phyloP scores from a whole-genome alignment of 441 rosid genomes.

The Erysimum pusillum region DNA sequence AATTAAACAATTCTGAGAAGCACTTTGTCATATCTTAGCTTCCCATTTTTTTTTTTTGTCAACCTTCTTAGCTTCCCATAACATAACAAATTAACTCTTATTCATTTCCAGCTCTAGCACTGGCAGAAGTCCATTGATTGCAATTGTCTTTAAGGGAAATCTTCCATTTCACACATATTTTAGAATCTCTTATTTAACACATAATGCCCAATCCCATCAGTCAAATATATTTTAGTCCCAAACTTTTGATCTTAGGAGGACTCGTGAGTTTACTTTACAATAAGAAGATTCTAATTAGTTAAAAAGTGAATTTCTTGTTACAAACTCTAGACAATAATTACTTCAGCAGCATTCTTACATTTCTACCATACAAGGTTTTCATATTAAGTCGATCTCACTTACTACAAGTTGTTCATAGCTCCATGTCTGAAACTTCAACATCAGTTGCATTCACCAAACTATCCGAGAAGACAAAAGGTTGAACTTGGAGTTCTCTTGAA shows the following conservation, averaged over 20 bases:
- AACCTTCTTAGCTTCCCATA: too few relatives aligned
- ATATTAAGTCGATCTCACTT: slow-evolving; percentile 20
- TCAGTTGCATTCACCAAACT: slow-evolving; percentile 58
- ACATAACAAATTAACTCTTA: slow-evolving; percentile 5
- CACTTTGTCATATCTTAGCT: too few relatives aligned
- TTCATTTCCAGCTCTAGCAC: background rate
- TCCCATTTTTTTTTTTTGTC: too few relatives aligned
- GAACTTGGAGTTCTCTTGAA: slow-evolving; percentile 44
- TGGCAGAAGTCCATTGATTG: slow-evolving; percentile 4
- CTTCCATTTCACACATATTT: background rate
- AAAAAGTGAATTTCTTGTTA: slow-evolving; percentile 31
- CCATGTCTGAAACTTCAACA: slow-evolving; percentile 58
- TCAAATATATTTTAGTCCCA: background rate
- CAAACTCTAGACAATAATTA: slow-evolving; percentile 29
- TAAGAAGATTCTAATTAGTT: slow-evolving; percentile 20
- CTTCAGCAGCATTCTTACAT: slow-evolving; percentile 28
- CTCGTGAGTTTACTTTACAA: slow-evolving; percentile 6
- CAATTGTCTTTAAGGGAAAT: background rate
- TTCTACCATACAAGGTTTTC: slow-evolving; percentile 17
- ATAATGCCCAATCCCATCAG: background rate
- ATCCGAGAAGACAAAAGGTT: slow-evolving; percentile 44
- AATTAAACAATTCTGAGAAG: too few relatives aligned
- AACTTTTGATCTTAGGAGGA: background rate
- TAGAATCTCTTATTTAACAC: slow-evolving; percentile 2
- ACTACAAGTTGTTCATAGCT: slow-evolving; percentile 32